Conservation (phyloP, 768 basidiomycete species). For the Mycena crocata region DNA sequence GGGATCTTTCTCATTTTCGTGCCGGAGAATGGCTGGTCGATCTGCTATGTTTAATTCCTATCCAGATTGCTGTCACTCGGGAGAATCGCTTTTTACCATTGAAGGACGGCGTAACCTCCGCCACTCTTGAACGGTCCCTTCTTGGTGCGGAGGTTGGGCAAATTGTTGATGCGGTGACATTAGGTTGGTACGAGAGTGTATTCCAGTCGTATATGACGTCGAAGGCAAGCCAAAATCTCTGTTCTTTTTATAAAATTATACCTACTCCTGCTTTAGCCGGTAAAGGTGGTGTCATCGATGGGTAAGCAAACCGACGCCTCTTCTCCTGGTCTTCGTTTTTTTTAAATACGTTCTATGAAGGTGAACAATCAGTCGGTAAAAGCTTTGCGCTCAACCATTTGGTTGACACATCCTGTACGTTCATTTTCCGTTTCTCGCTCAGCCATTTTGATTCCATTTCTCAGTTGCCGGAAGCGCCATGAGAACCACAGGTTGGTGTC, state of each 20-base stretch:
- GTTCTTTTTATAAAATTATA: not conserved
- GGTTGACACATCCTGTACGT: slow-evolving; percentile 63
- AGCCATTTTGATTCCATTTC: not conserved
- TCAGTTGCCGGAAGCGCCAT: slow-evolving; percentile 69
- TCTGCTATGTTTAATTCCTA: slow-evolving; percentile 70
- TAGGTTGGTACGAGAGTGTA: slow-evolving; percentile 76
- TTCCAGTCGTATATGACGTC: slow-evolving; percentile 71
- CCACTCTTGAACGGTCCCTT: slow-evolving; percentile 61
- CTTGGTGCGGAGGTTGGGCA: slow-evolving; percentile 69
- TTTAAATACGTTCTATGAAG: slow-evolving; percentile 37
- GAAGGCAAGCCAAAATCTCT: slow-evolving; percentile 51
- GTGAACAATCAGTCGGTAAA: slow-evolving; percentile 75
- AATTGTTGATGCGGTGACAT: slow-evolving; percentile 66
- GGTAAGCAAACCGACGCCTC: slow-evolving; percentile 47
- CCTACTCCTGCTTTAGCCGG: slow-evolving; percentile 53
- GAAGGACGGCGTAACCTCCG: slow-evolving; percentile 63
- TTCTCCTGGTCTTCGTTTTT: not conserved
- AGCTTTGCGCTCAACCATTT: slow-evolving; percentile 70
- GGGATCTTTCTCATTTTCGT: slow-evolving; percentile 52
- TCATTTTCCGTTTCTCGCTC: not conserved
- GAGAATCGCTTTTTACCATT: slow-evolving; percentile 73
- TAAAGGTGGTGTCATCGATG: slow-evolving; percentile 76
- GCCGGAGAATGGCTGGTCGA: slow-evolving; percentile 74
- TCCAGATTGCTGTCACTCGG: slow-evolving; percentile 68
- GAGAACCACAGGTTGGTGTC: slow-evolving; percentile 64